Percentiles rank a stretch among this genome's conserved stretches.
Conservation (phyloP, 2,329 filamentous ascomycete species). For the Alternaria ethzedia region DNA sequence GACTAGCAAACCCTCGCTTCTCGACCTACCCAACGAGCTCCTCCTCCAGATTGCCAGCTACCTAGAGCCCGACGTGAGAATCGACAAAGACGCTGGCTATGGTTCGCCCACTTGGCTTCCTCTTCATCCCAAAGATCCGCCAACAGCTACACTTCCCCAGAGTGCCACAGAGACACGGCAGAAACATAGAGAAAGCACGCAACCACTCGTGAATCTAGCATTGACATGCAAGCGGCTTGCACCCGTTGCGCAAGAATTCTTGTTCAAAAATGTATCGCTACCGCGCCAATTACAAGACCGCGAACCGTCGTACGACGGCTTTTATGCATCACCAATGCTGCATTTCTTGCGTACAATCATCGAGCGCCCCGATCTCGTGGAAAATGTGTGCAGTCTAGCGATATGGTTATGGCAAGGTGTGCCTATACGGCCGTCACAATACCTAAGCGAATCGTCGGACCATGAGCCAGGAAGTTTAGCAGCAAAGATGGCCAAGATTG, state of each 20-base stretch:
- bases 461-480: not conserved
- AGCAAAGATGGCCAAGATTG: not conserved
- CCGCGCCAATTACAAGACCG: not conserved
- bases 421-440: not conserved
- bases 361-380: not conserved
- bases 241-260: not conserved
- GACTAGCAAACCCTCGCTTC: not conserved
- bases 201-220: not conserved
- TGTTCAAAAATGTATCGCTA: not conserved
- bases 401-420: not conserved
- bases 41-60: not conserved
- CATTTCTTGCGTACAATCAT: not conserved
- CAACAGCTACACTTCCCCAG: not conserved
- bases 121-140: not conserved
- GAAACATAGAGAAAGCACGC: not conserved
- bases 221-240: not conserved
- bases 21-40: not conserved
- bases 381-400: not conserved
- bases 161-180: not conserved
- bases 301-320: not conserved
- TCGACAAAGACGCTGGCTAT: not conserved
- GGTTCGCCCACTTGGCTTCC: not conserved
- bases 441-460: not conserved
- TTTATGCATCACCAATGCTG: not conserved
- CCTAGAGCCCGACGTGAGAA: not conserved